A percentile compares a stretch with the other conserved stretches of the same genome.
phyloP scores from a whole-genome alignment of 1,139 yeast species.

The Meyerozyma guilliermondii region DNA sequence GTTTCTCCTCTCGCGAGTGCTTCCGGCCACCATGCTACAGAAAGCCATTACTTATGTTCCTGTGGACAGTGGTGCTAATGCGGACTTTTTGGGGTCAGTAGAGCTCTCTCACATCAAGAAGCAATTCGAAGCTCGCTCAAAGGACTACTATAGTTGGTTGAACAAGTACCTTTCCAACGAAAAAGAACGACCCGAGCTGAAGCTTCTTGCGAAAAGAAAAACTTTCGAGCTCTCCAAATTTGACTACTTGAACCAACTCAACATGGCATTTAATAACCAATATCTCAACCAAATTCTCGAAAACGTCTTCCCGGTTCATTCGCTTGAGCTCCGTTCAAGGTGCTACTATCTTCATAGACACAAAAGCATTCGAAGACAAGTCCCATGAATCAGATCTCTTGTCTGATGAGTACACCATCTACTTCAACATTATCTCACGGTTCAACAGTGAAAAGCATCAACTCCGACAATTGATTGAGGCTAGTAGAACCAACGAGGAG shows the following conservation, averaged over 20 bases:
- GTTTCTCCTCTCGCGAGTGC: constrained; percentile 28
- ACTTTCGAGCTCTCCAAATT: constrained; percentile 65
- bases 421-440: constrained; percentile 29
- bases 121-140: constrained; percentile 66
- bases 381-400: constrained; percentile 18
- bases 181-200: constrained; percentile 57
- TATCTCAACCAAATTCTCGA: constrained; percentile 39
- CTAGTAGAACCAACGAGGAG: constrained; percentile 38
- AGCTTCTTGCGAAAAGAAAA: constrained; percentile 54
- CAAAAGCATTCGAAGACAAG: constrained; percentile 17
- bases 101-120: constrained; percentile 23
- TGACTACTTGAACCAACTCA: constrained; percentile 64
- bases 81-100: not conserved
- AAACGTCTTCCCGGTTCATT: constrained; percentile 33
- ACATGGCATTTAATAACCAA: constrained; percentile 52
- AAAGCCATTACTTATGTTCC: not conserved
- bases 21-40: not conserved
- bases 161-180: constrained; percentile 65
- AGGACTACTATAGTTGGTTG: constrained; percentile 72
- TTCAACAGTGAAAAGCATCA: constrained; percentile 42
- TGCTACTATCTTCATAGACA: constrained; percentile 15
- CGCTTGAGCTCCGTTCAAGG: constrained; percentile 14
- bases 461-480: constrained; percentile 40
- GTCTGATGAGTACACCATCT: constrained; percentile 26
- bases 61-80: constrained; percentile 13